A percentile compares a stretch with the other conserved stretches of the same genome.
Evolutionary conservation across 441 rosid species (phyloP).

Genomic region (Heliophila coronopifolia): DNA sequence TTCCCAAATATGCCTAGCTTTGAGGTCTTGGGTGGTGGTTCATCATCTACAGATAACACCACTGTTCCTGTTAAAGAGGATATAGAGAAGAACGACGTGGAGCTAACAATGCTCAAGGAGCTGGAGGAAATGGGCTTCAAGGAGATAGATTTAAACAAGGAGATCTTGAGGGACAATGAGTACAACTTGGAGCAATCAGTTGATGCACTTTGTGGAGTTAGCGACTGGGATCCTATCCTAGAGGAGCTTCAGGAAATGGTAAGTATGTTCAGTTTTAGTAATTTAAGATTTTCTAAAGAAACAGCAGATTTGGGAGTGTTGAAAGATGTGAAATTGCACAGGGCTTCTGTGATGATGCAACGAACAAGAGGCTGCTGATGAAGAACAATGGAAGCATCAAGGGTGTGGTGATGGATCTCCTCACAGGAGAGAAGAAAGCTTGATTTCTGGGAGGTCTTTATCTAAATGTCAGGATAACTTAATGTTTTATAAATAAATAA

Average conservation of each 20-base stretch:
- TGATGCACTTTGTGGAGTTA: conserved; percentile 70
- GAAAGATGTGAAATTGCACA: conserved; percentile 23
- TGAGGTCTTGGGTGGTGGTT: conserved; percentile 17
- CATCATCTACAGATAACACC: conserved; percentile 19
- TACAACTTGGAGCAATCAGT: conserved; percentile 71
- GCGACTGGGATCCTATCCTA: conserved; percentile 88
- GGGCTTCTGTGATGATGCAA: conserved; percentile 71
- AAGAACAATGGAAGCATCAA: conserved; percentile 94
- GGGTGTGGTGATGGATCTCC: conserved; percentile 88
- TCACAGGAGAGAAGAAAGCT: conserved; percentile 52
- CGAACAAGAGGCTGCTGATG: conserved; percentile 77
- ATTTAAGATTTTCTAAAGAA: neutral
- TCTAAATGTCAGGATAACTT: conserved; percentile 3
- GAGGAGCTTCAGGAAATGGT: conserved; percentile 93
- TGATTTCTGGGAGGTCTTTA: conserved; percentile 19
- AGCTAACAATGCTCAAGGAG: conserved; percentile 63
- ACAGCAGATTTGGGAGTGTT: conserved; percentile 3
- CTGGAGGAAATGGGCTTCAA: conserved; percentile 93
- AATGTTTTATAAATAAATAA: conserved; percentile 9
- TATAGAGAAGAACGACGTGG: conserved; percentile 33
- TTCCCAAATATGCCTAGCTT: conserved; percentile 18
- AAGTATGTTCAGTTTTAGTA: conserved; percentile 10
- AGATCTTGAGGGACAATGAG: conserved; percentile 64
- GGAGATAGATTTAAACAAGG: conserved; percentile 84
- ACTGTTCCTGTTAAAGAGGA: conserved; percentile 15